Evolutionary conservation across 106 monocot species (phyloP).

Genomic region (Amphibolis antarctica): DNA sequence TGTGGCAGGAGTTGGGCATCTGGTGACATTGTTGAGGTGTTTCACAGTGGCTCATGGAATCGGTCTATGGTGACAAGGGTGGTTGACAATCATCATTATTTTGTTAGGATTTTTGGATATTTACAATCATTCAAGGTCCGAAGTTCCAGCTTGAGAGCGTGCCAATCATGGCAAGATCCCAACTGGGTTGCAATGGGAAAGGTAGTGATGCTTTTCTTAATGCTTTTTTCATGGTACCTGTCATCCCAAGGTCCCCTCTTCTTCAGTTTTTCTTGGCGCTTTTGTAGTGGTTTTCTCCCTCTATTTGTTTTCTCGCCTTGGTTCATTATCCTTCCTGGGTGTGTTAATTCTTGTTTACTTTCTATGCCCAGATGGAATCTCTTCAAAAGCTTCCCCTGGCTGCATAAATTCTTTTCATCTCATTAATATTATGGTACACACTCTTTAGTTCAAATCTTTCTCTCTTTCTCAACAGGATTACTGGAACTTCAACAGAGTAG

Average conservation of each 20-base stretch:
- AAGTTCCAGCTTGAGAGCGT: constrained; percentile 21
- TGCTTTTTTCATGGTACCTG: no score
- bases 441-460: not conserved
- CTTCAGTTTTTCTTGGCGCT: no score
- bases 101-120: constrained; percentile 28
- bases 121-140: constrained; percentile 21
- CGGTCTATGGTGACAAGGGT: constrained; percentile 15
- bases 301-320: no score
- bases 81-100: constrained; percentile 11
- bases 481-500: not conserved
- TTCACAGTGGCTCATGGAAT: constrained; percentile 33
- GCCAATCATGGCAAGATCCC: constrained; percentile 36
- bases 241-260: no score
- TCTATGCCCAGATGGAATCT: not conserved
- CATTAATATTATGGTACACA: not conserved
- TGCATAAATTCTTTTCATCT: not conserved
- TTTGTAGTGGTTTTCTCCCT: no score
- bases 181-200: constrained; percentile 42
- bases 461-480: constrained; percentile 9
- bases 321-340: not conserved
- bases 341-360: not conserved
- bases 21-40: constrained; percentile 45
- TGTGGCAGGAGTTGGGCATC: constrained; percentile 9
- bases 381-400: not conserved
- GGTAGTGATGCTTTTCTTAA: constrained; percentile 18